Percentiles rank a stretch among this genome's conserved stretches.
phyloP scores from a whole-genome alignment of 2,329 filamentous ascomycete species.

The Fusarium albosuccineum region DNA sequence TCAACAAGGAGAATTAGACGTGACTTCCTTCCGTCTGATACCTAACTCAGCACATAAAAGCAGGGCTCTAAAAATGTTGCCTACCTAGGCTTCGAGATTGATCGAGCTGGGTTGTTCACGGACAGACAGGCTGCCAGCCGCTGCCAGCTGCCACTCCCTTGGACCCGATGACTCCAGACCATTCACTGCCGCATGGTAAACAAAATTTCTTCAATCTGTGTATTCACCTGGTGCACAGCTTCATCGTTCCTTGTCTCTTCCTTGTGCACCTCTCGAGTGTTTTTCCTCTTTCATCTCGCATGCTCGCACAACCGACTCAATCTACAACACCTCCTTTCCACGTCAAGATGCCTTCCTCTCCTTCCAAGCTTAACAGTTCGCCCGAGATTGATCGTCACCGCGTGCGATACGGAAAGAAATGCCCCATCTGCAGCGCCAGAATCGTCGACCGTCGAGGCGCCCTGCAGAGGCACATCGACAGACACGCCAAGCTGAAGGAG shows the following conservation, averaged over 20 bases:
- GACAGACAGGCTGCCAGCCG: background rate
- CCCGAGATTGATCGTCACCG: background rate
- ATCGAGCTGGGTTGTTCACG: too few relatives aligned
- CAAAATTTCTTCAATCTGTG: background rate
- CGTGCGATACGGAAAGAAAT: background rate
- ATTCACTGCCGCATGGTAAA: background rate
- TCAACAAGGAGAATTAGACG: too few relatives aligned
- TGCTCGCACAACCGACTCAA: background rate
- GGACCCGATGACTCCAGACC: background rate
- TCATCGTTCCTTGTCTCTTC: background rate
- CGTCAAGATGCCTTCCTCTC: background rate
- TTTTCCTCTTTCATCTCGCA: background rate
- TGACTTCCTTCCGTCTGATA: too few relatives aligned
- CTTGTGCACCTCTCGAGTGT: background rate
- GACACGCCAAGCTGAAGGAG: constrained; percentile 22
- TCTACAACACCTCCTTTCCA: background rate
- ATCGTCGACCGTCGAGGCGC: constrained; percentile 13
- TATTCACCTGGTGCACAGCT: background rate
- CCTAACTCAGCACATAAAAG: too few relatives aligned
- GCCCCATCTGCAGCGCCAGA: constrained; percentile 15
- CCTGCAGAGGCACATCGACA: constrained; percentile 11
- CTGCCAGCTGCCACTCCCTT: background rate
- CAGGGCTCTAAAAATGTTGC: too few relatives aligned
- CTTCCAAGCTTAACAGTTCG: background rate
- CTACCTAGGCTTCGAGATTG: too few relatives aligned